Percentiles rank a stretch among this genome's conserved stretches.
Conservation (phyloP, 2,329 filamentous ascomycete genomes). For the Xylariaceae sp. region DNA sequence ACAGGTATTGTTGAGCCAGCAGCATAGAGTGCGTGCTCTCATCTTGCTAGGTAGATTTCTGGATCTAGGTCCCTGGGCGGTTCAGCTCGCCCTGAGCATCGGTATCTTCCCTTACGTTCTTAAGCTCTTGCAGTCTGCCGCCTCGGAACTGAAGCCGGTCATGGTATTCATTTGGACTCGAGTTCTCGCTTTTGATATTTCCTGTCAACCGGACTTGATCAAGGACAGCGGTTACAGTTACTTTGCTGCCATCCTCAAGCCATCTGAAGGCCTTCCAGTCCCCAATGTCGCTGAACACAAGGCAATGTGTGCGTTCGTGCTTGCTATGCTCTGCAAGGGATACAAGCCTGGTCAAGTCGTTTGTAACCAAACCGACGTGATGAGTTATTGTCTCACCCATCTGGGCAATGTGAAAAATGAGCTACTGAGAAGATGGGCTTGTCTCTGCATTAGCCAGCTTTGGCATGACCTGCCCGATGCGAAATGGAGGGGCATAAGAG, state of each 20-base stretch:
- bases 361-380: constrained; percentile 84
- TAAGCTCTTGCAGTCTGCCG: constrained; percentile 91
- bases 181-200: constrained; percentile 89
- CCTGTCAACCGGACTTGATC: constrained; percentile 86
- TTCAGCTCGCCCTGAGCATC: constrained; percentile 95
- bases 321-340: constrained; percentile 93
- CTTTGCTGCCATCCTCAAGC: constrained; percentile 88
- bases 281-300: constrained; percentile 90
- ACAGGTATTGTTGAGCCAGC: constrained; percentile 91
- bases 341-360: constrained; percentile 89
- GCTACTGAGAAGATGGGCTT: constrained; percentile 89
- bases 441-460: constrained; percentile 88
- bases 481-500: constrained; percentile 92
- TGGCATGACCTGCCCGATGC: constrained; percentile 89
- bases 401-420: constrained; percentile 82
- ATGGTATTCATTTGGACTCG: constrained; percentile 99
- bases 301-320: constrained; percentile 97
- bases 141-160: constrained; percentile 88
- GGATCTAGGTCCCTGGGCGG: constrained; percentile 94
- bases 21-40: constrained; percentile 83
- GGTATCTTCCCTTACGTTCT: constrained; percentile 99
- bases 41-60: constrained; percentile 90
- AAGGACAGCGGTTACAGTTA: constrained; percentile 98
- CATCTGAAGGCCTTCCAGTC: constrained; percentile 74
- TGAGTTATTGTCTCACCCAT: constrained; percentile 80